Percentiles rank a stretch among this genome's conserved stretches.
Conservation (phyloP, 2,329 filamentous ascomycete species). For the Huntiella bhutanensis region DNA sequence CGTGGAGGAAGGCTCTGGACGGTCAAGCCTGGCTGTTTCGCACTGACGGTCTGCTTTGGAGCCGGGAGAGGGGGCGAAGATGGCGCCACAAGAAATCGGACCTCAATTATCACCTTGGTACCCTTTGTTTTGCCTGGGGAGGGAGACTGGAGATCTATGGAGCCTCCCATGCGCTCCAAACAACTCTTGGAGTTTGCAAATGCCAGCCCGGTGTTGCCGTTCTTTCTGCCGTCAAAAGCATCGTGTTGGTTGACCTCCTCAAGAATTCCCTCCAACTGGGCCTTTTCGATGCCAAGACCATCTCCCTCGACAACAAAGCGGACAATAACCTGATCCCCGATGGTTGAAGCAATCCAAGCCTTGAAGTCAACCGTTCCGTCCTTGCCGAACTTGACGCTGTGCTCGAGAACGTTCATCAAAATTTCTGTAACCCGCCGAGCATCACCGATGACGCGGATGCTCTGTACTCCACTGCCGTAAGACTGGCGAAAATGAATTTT, state of each 20-base stretch:
- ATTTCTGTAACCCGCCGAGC: conserved; percentile 71
- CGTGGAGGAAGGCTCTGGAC: conserved; percentile 19
- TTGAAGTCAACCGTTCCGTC: conserved; percentile 49
- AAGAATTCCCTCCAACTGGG: conserved; percentile 54
- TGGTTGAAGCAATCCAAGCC: conserved; percentile 44
- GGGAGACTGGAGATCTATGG: conserved; percentile 50
- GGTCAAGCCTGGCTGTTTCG: neutral
- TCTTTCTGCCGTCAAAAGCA: conserved; percentile 57
- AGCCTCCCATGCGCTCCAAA: conserved; percentile 59
- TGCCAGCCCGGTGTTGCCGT: conserved; percentile 60
- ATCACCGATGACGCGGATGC: conserved; percentile 62
- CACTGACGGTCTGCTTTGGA: neutral
- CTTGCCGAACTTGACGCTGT: conserved; percentile 57
- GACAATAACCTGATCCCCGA: conserved; percentile 43
- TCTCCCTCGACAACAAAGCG: conserved; percentile 59
- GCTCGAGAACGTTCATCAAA: conserved; percentile 59
- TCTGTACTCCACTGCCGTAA: conserved; percentile 38
- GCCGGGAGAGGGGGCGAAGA: neutral
- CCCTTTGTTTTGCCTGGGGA: conserved; percentile 33
- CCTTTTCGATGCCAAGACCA: conserved; percentile 64
- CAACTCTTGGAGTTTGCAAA: conserved; percentile 68
- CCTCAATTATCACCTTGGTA: conserved; percentile 57
- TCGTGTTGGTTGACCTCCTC: conserved; percentile 70
- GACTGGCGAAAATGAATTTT: conserved; percentile 53
- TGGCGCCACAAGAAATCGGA: conserved; percentile 35